phyloP scores from a whole-genome alignment of 805 yeast species.

The Candida krabiensis region DNA sequence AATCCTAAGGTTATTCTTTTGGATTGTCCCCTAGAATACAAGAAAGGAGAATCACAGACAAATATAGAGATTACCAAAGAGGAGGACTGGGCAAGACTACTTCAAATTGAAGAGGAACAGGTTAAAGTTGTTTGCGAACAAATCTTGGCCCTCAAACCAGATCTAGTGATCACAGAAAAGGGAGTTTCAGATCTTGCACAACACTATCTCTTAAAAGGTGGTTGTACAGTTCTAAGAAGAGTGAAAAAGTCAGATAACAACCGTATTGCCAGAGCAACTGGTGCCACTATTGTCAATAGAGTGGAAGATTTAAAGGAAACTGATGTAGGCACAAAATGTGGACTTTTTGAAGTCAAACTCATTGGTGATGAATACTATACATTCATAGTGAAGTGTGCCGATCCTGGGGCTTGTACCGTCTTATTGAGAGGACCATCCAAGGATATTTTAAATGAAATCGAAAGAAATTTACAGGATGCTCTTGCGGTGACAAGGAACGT shows the following conservation, averaged over 20 bases:
- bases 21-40: conserved; percentile 97
- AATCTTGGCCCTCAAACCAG: conserved; percentile 83
- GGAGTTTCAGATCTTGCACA: conserved; percentile 98
- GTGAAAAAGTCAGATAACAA: conserved; percentile 94
- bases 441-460: conserved; percentile 94
- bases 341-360: conserved; percentile 86
- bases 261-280: conserved; percentile 95
- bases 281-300: conserved; percentile 95
- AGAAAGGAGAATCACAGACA: conserved; percentile 98
- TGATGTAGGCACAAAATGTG: conserved; percentile 88
- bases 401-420: conserved; percentile 93
- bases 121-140: conserved; percentile 84
- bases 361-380: conserved; percentile 98
- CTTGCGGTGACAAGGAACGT: conserved; percentile 97
- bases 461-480: conserved; percentile 96
- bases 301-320: conserved; percentile 90
- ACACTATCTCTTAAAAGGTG: conserved; percentile 91
- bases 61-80: conserved; percentile 96
- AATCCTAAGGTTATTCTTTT: conserved; percentile 86
- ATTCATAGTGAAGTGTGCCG: conserved; percentile 71
- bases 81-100: conserved; percentile 91
- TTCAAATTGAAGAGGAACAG: conserved; percentile 98
- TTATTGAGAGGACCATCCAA: conserved; percentile 94
- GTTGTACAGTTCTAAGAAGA: conserved; percentile 89
- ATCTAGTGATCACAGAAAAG: conserved; percentile 93